Percentiles rank a stretch among this genome's conserved stretches.
phyloP scores from a whole-genome alignment of 305 asterid genomes.

The Fraxinus dipetala region DNA sequence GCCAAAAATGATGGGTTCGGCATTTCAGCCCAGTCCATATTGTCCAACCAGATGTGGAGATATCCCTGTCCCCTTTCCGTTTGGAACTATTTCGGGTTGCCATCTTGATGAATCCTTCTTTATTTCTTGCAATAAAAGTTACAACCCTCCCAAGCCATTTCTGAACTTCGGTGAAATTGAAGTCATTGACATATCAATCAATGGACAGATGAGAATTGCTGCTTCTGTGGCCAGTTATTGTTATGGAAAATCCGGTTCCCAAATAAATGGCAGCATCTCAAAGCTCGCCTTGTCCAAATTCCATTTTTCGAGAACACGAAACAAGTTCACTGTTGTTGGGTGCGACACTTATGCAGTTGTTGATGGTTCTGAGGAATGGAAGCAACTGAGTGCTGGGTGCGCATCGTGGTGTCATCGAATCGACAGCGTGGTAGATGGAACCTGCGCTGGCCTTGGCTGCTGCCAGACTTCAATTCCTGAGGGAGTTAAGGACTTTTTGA shows the following conservation, averaged over 20 bases:
- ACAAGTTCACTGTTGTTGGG: conserved; percentile 30
- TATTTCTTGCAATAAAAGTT: conserved; percentile 25
- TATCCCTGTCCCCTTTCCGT: conserved; percentile 29
- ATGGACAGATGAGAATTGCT: conserved; percentile 21
- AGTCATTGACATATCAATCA: conserved; percentile 24
- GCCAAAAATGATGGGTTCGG: background rate
- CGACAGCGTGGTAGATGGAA: conserved; percentile 15
- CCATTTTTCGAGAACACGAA: conserved; percentile 24
- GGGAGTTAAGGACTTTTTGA: conserved; percentile 7
- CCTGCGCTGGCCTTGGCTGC: conserved; percentile 32
- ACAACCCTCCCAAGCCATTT: conserved; percentile 30
- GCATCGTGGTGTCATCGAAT: conserved; percentile 17
- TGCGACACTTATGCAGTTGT: conserved; percentile 23
- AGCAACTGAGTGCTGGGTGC: conserved; percentile 21
- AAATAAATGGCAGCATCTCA: background rate
- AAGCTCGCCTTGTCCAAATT: conserved; percentile 18
- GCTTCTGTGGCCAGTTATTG: conserved; percentile 23
- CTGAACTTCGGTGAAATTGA: background rate
- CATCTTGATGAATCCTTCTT: conserved; percentile 21
- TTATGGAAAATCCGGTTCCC: conserved; percentile 14
- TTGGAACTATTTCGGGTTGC: conserved; percentile 24
- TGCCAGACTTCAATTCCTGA: conserved; percentile 28
- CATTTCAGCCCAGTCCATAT: background rate
- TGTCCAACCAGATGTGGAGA: background rate
- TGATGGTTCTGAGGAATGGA: background rate